phyloP scores from a whole-genome alignment of 257 asterid species.

The Haberlea rhodopensis region DNA sequence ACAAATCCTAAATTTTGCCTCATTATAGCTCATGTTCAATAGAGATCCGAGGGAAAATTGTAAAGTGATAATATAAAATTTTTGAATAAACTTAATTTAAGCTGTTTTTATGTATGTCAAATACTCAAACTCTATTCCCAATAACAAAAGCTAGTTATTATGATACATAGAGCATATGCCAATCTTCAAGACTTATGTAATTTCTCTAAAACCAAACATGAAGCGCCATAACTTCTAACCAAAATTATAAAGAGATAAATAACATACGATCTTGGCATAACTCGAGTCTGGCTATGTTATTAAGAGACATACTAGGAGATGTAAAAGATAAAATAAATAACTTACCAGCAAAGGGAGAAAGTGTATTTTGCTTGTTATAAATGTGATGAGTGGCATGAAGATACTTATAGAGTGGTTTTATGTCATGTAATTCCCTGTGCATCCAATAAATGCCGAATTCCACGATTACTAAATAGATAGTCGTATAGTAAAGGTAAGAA shows the following conservation, averaged over 20 bases:
- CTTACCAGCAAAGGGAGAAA: constrained; percentile 96
- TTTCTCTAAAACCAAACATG: neutral
- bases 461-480: constrained; percentile 62
- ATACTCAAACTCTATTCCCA: neutral
- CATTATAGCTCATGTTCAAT: neutral
- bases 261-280: neutral
- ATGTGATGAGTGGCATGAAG: constrained; percentile 97
- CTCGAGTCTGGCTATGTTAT: neutral
- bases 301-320: constrained; percentile 5
- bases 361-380: constrained; percentile 96
- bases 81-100: too few species aligned
- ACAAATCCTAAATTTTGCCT: neutral
- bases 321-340: constrained; percentile 15
- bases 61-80: too few species aligned
- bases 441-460: constrained; percentile 97
- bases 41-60: neutral
- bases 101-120: neutral
- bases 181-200: neutral
- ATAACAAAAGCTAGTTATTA: too few species aligned
- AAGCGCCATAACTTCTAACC: constrained; percentile 9
- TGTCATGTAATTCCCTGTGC: constrained; percentile 96
- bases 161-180: too few species aligned
- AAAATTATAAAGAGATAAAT: neutral
- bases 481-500: constrained; percentile 45
- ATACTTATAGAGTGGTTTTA: constrained; percentile 89